A percentile compares a stretch with the other conserved stretches of the same genome.
phyloP scores from a whole-genome alignment of 352 stramenopile species.

The Globisporangium canariense region DNA sequence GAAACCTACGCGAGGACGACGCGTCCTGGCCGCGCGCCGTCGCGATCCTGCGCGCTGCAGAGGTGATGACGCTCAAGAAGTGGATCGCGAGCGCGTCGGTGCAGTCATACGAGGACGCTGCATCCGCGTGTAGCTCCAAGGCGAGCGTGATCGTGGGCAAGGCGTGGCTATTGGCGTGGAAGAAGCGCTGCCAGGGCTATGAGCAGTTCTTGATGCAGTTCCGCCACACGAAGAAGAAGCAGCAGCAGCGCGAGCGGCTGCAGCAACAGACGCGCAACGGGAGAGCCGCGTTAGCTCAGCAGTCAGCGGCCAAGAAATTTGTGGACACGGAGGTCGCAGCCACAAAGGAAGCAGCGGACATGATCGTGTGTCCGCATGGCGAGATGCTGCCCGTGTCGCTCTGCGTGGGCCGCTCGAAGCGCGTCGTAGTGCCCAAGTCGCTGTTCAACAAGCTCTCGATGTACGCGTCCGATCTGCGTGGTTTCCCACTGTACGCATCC shows the following conservation, averaged over 20 bases:
- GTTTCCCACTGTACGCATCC: slow-evolving; percentile 41
- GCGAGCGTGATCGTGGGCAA: slow-evolving; percentile 61
- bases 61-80: slow-evolving; percentile 64
- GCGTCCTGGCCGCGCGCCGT: slow-evolving; percentile 56
- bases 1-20: slow-evolving; percentile 50
- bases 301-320: slow-evolving; percentile 9
- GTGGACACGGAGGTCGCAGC: slow-evolving; percentile 22
- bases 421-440: slow-evolving; percentile 45
- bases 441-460: slow-evolving; percentile 45
- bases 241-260: slow-evolving; percentile 36
- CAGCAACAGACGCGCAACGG: slow-evolving; percentile 24
- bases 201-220: slow-evolving; percentile 81
- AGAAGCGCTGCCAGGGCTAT: slow-evolving; percentile 61
- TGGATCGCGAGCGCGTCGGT: slow-evolving; percentile 34
- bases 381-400: slow-evolving; percentile 46
- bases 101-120: slow-evolving; percentile 39
- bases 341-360: slow-evolving; percentile 36
- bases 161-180: slow-evolving; percentile 71
- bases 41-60: slow-evolving; percentile 50
- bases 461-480: slow-evolving; percentile 57
- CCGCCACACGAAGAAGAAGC: slow-evolving; percentile 61
- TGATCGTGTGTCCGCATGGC: slow-evolving; percentile 70
- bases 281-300: not conserved
- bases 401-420: slow-evolving; percentile 60
- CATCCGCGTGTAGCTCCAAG: slow-evolving; percentile 22